phyloP scores from a whole-genome alignment of 805 yeast genomes.

The Candida sonorensis region DNA sequence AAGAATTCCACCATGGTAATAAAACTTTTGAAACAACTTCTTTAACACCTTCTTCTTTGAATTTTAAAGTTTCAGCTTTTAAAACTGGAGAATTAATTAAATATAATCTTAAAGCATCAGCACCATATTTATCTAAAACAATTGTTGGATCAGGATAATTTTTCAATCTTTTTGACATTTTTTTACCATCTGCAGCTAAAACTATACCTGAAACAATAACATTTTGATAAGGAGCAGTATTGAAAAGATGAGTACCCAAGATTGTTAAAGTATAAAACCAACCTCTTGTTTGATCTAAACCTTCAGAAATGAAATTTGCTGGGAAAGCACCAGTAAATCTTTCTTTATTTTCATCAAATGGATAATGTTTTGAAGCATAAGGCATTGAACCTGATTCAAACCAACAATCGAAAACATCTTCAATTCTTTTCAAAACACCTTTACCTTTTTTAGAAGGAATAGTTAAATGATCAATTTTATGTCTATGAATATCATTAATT shows the following conservation, averaged over 20 bases:
- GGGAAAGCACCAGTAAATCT: constrained; percentile 74
- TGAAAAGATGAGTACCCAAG: constrained; percentile 90
- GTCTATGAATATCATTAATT: constrained; percentile 92
- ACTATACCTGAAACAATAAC: constrained; percentile 96
- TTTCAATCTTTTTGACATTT: constrained; percentile 97
- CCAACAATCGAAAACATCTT: constrained; percentile 99
- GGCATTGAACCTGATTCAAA: constrained; percentile 99
- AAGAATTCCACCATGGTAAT: constrained; percentile 98
- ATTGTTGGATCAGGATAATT: constrained; percentile 93
- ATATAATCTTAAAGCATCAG: constrained; percentile 94
- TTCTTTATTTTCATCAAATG: constrained; percentile 79
- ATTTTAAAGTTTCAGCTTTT: constrained; percentile 92
- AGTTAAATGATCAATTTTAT: constrained; percentile 81
- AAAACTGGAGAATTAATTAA: constrained; percentile 96
- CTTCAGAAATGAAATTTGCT: constrained; percentile 97
- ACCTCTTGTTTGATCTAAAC: constrained; percentile 99
- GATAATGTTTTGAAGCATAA: constrained; percentile 93
- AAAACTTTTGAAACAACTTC: constrained; percentile 95
- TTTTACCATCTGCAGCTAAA: constrained; percentile 96
- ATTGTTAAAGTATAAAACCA: constrained; percentile 98
- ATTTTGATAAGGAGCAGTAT: constrained; percentile 88
- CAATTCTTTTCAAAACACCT: constrained; percentile 81
- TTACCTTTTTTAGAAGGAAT: constrained; percentile 90
- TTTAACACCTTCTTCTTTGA: constrained; percentile 98
- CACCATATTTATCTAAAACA: constrained; percentile 85